Evolutionary conservation across 805 yeast genomes (phyloP).

Genomic region (Nakazawaea wickerhamii): DNA sequence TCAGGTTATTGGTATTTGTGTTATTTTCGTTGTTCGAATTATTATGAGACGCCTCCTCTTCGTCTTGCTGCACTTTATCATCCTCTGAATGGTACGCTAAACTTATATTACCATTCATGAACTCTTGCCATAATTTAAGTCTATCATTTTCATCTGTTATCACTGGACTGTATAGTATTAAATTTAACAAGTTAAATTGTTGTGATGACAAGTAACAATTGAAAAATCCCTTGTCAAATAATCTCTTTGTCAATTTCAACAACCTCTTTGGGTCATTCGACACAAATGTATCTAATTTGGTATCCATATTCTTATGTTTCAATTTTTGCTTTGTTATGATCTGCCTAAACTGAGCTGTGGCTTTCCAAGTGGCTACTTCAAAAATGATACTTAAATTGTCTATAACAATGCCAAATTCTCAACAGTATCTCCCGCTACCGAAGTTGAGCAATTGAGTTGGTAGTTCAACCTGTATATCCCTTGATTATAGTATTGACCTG

Average conservation of each 20-base stretch:
- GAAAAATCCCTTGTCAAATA: constrained; percentile 35
- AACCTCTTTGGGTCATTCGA: constrained; percentile 23
- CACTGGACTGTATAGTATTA: constrained; percentile 33
- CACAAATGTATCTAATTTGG: constrained; percentile 15
- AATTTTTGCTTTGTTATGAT: no score
- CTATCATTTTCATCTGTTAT: constrained; percentile 16
- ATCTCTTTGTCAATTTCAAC: constrained; percentile 27
- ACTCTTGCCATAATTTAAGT: constrained; percentile 37
- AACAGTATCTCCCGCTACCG: no score
- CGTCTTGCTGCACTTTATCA: not conserved
- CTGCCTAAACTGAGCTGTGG: no score
- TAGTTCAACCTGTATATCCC: not conserved
- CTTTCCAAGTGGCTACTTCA: no score
- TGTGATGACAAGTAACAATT: constrained; percentile 48
- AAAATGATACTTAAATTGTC: no score
- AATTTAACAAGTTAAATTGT: constrained; percentile 46
- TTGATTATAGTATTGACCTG: not conserved
- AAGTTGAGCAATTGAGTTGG: no score
- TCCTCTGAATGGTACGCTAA: constrained; percentile 20
- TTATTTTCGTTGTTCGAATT: constrained; percentile 13
- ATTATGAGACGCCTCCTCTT: not conserved
- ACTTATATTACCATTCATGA: constrained; percentile 36
- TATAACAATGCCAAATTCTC: no score
- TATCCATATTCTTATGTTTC: constrained; percentile 1
- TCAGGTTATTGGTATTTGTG: not conserved